phyloP scores from a whole-genome alignment of 2,329 filamentous ascomycete species.

The Karstenula rhodostoma region DNA sequence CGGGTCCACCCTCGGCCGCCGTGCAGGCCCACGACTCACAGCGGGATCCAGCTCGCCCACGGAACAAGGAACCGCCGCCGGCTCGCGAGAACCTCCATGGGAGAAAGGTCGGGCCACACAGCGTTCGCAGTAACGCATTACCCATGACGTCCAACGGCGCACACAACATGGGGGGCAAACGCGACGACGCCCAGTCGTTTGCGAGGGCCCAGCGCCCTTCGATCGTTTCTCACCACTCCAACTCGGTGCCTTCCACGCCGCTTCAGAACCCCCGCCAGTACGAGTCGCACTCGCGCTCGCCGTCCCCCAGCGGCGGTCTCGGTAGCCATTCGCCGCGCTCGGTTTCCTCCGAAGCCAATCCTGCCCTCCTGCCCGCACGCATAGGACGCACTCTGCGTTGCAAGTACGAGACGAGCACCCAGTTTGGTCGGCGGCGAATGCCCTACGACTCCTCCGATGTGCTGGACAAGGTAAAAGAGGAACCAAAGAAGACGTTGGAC shows the following conservation, averaged over 20 bases:
- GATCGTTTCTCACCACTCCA: constrained; percentile 74
- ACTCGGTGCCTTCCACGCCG: constrained; percentile 91
- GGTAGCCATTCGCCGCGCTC: constrained; percentile 88
- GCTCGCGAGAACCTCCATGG: constrained; percentile 47
- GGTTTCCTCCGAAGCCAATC: constrained; percentile 87
- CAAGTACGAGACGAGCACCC: constrained; percentile 87
- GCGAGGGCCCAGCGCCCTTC: constrained; percentile 54
- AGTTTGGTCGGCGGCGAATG: constrained; percentile 84
- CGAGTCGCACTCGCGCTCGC: constrained; percentile 77
- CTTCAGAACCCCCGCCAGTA: constrained; percentile 87
- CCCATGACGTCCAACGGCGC: constrained; percentile 49
- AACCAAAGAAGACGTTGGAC: constrained; percentile 64
- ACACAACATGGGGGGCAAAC: constrained; percentile 40
- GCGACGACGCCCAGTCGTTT: constrained; percentile 31
- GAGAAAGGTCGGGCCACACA: constrained; percentile 41
- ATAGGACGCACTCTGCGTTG: constrained; percentile 70
- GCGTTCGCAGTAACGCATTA: constrained; percentile 46
- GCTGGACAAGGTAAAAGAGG: constrained; percentile 73
- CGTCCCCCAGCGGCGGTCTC: constrained; percentile 76
- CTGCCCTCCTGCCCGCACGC: constrained; percentile 72
- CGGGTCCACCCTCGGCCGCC: constrained; percentile 35
- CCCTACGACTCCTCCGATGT: constrained; percentile 90
- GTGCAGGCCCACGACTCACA: constrained; percentile 22
- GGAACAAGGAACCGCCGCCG: constrained; percentile 34
- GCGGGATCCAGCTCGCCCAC: constrained; percentile 45